Percentiles rank a stretch among this genome's conserved stretches.
phyloP scores from a whole-genome alignment of 345 rosid genomes.

The Laguncularia racemosa region DNA sequence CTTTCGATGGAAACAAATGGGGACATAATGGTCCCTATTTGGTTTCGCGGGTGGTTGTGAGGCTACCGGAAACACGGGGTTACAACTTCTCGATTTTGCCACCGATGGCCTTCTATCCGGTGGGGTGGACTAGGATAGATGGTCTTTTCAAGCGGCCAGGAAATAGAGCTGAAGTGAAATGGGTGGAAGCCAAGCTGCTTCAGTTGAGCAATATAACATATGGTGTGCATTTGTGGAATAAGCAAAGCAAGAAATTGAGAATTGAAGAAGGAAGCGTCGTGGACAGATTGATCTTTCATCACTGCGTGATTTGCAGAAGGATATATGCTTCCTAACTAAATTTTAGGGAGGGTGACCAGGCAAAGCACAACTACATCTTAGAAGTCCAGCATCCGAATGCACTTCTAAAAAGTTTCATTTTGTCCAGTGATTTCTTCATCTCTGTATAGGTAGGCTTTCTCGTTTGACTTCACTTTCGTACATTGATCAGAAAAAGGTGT shows the following conservation, averaged over 20 bases:
- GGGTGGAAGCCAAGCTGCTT: constrained; percentile 41
- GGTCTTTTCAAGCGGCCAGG: constrained; percentile 46
- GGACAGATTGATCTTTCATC: constrained; percentile 35
- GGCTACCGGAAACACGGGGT: constrained; percentile 30
- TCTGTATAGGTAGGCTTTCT: too few species aligned
- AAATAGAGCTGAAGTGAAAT: constrained; percentile 19
- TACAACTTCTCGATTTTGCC: constrained; percentile 45
- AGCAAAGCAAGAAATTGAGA: constrained; percentile 38
- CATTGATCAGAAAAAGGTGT: too few species aligned
- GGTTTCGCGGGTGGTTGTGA: constrained; percentile 54
- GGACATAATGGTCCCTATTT: constrained; percentile 84
- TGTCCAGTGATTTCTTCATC: too few species aligned
- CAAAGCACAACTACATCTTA: too few species aligned
- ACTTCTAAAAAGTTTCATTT: too few species aligned
- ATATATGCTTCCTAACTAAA: constrained; percentile 4
- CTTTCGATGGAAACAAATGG: constrained; percentile 78
- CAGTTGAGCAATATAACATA: constrained; percentile 40
- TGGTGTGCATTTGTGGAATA: constrained; percentile 80
- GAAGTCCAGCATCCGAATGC: too few species aligned
- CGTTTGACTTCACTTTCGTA: too few species aligned
- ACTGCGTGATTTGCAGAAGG: constrained; percentile 46
- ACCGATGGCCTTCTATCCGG: constrained; percentile 66
- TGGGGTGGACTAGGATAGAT: constrained; percentile 49
- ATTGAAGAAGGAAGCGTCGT: constrained; percentile 65
- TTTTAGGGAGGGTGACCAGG: too few species aligned